Evolutionary conservation across 352 stramenopile genomes (phyloP).

Genomic region (Phytophthora uliginosa): DNA sequence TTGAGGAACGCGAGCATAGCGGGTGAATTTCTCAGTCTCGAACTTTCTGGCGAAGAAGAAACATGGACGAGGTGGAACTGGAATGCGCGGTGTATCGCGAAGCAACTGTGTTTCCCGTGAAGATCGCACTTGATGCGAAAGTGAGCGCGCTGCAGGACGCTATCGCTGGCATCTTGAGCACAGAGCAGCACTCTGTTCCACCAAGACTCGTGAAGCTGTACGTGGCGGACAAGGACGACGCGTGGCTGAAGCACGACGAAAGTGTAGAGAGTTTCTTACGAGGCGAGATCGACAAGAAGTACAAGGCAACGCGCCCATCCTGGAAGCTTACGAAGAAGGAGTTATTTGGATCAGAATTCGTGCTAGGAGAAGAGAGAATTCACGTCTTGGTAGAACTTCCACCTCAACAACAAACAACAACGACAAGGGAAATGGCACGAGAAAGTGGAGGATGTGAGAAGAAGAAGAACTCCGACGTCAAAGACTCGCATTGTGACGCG

Average conservation of each 20-base stretch:
- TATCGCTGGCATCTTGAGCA: conserved; percentile 2
- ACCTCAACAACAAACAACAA: too few relatives aligned
- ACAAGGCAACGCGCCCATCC: conserved; percentile 15
- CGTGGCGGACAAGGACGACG: conserved; percentile 20
- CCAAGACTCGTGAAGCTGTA: conserved; percentile 11
- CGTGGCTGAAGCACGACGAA: conserved; percentile 27
- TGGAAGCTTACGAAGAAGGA: neutral
- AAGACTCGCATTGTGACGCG: neutral
- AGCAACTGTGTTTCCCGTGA: neutral
- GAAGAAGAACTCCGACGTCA: too few relatives aligned
- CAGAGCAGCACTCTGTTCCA: neutral
- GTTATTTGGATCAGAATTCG: too few relatives aligned
- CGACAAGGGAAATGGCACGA: too few relatives aligned
- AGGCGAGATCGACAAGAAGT: conserved; percentile 16
- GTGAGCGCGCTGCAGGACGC: conserved; percentile 15
- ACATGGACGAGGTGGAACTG: conserved; percentile 27
- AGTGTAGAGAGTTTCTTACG: neutral
- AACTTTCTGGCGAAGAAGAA: conserved; percentile 21
- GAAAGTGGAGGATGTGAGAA: too few relatives aligned
- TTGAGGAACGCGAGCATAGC: too few relatives aligned
- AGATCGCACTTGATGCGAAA: conserved; percentile 5
- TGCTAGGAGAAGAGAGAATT: too few relatives aligned
- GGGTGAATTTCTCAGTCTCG: neutral
- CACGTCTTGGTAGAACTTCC: too few relatives aligned
- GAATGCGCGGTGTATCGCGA: conserved; percentile 26